Percentiles rank a stretch among this genome's conserved stretches.
Conservation (phyloP, 768 basidiomycete species). For the Favolaschia claudopus region DNA sequence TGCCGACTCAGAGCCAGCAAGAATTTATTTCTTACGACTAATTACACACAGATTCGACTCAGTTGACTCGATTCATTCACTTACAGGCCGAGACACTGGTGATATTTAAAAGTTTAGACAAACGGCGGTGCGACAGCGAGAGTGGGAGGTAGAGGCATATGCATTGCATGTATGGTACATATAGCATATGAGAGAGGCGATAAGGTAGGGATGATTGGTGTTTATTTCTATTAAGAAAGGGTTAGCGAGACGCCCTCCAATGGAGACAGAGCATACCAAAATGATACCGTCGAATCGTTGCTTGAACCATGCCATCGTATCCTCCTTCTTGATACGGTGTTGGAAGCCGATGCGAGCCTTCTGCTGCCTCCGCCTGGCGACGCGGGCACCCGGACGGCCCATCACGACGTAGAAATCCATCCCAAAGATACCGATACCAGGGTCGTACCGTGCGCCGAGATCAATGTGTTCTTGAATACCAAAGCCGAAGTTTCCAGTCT, state of each 20-base stretch:
- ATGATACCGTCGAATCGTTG: slow-evolving; percentile 99
- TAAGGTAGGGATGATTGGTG: slow-evolving; percentile 1
- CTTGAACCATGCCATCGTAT: slow-evolving; percentile 99
- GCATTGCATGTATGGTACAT: slow-evolving; percentile 26
- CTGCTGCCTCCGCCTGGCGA: slow-evolving; percentile 90
- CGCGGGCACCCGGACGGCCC: slow-evolving; percentile 93
- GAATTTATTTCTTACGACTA: not conserved
- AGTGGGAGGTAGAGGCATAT: slow-evolving; percentile 1
- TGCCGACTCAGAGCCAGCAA: too few species aligned
- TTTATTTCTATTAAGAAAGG: slow-evolving; percentile 21
- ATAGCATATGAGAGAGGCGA: slow-evolving; percentile 23
- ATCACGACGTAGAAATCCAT: slow-evolving; percentile 99
- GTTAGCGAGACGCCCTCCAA: not conserved
- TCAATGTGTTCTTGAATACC: slow-evolving; percentile 99
- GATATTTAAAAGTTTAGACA: too few species aligned
- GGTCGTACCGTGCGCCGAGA: slow-evolving; percentile 98
- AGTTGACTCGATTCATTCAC: too few species aligned
- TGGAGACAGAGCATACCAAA: slow-evolving; percentile 61
- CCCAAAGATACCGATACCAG: slow-evolving; percentile 98
- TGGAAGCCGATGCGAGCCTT: slow-evolving; percentile 85
- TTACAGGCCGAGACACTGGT: too few species aligned
- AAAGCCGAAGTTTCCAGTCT: slow-evolving; percentile 99
- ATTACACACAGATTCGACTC: not conserved
- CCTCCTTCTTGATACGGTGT: slow-evolving; percentile 95
- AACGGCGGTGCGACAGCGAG: too few species aligned